Base-by-base conservation (phyloP, 169 alveolate species). In the Eimeria brunetti region DNA sequence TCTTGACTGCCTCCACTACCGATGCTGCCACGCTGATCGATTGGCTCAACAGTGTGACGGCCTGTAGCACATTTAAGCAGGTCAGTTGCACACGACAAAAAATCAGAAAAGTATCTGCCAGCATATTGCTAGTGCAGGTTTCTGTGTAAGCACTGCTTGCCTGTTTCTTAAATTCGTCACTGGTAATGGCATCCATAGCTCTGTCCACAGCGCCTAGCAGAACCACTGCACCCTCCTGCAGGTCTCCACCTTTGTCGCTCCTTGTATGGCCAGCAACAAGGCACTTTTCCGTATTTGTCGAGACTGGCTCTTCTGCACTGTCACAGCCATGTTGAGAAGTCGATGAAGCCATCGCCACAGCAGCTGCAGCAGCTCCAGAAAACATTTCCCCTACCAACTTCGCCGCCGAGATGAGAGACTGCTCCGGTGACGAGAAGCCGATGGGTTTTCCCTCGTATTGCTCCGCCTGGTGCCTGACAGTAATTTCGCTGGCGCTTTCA, bases 11-110 rank as follows among this genome's bases (percentile, higher is more conserved):
- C 75, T 86, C 93, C 81, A 86, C 93, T 44, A 86, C 80, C 14
- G 93, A 86, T 24, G 93, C 93, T 38, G 93, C 93, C 22, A 86
- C 93, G 76, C 93, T 86, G 64, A 86, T 86, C 24, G 93, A 86
- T 27, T 86, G 93, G 83, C 93, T 86, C 44, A 86, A 83, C 84
- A 86, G 93, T 56, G 93, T 64, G 67, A 86, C 93, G 75, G 93
- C 93, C 93, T 86, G 93, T 84, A 86, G 67, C 93, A 44, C 53
- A 44, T 27, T 38, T 73, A 53, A 62, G 22, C 67, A 64, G 36
- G 56, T 27, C 33, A 41, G 46, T 41, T 41, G 46, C 46, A 41
- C 8, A 86, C 27, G 84, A 38, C 53, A 60, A 49, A 67, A 27
- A 16, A 83, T 14, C 36, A 30, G 6, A 38, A 36, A 56, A 78